Evolutionary conservation across 768 basidiomycete species (phyloP), one percentile per base, ranked within the genome.

Genomic region (Leccinum longicurvipes): DNA sequence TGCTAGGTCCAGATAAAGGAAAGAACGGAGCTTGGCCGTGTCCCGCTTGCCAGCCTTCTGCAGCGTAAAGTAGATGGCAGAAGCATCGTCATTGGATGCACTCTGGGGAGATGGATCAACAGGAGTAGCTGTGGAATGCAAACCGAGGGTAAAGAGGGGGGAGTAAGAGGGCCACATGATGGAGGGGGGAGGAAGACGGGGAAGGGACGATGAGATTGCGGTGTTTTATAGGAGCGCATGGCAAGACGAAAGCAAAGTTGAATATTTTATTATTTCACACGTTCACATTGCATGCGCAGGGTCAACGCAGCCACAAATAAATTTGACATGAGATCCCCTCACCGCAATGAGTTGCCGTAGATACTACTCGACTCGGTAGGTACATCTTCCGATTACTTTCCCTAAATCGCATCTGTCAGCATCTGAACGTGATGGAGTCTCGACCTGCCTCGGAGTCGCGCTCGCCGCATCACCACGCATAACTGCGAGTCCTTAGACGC

Each of bases 1-100:
- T 36, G 85, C 86, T 4, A 86, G 77, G 67, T 88, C 86, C 53
- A 88, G 79, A 32, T 82, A 87, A 50, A 88, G 79, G 67, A 87
- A 87, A 3, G 86, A 87, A 41, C 81, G 78, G 58, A 68, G 73
- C 57, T 78, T 72, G 45, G 62, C 54, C 3, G 68, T 57, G 63
- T 78, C 75, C 29, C 77, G 73, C 50, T 71, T 72, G 36, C 10
- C 39, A 41, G 61, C 56, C 15, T 76, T 70, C 60, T 76, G 74
- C 42, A 80, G 65, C 1, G 80, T 79, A 55, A 80, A 76, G 64
- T 81, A 81, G 63, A 81, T 75, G 11, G 77, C 68, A 5, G 77
- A 76, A 4, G 70, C 65, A 3, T 68, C 67, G 6, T 66, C 29
- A 27, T 56, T 27, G 15, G 59, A 52, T 3, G 53, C 31, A 24